Conservation (phyloP, 2,329 filamentous ascomycete species). For the Plectosphaerella cucumerina region DNA sequence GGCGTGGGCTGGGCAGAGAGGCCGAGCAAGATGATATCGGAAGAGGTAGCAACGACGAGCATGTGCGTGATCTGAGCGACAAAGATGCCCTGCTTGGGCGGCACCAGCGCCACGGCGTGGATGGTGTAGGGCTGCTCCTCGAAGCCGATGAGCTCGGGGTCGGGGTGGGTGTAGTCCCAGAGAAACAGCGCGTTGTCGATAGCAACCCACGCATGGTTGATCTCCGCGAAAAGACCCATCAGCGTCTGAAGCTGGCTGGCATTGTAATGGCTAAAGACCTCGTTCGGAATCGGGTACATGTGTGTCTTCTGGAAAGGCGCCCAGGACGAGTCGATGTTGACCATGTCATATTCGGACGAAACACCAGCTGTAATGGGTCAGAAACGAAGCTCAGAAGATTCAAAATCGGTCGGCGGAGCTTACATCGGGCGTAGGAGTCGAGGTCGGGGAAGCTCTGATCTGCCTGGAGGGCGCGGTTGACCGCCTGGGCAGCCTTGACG, state of each 20-base stretch:
- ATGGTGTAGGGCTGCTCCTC: constrained; percentile 88
- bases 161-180: constrained; percentile 95
- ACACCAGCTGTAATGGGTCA: constrained; percentile 65
- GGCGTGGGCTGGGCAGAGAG: constrained; percentile 65
- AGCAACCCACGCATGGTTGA: constrained; percentile 92
- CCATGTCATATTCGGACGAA: constrained; percentile 87
- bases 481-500: constrained; percentile 74
- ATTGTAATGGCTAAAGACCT: constrained; percentile 91
- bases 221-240: constrained; percentile 92
- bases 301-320: constrained; percentile 84
- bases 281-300: constrained; percentile 85
- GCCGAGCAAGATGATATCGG: constrained; percentile 83
- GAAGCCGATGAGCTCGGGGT: constrained; percentile 85
- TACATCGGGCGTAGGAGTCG: constrained; percentile 84
- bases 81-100: constrained; percentile 84
- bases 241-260: constrained; percentile 79
- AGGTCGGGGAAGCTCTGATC: constrained; percentile 85
- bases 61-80: constrained; percentile 81
- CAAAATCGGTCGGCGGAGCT: constrained; percentile 26
- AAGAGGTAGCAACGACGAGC: constrained; percentile 80
- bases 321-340: constrained; percentile 65
- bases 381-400: constrained; percentile 5
- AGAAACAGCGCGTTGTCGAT: constrained; percentile 96
- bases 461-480: constrained; percentile 72
- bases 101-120: constrained; percentile 82